A percentile compares a stretch with the other conserved stretches of the same genome.
These are phyloP conservation scores for Paratinospora sagittata DNA, from an alignment of 164 flowering plant genomes.

Conservation along the genomic window DNA sequence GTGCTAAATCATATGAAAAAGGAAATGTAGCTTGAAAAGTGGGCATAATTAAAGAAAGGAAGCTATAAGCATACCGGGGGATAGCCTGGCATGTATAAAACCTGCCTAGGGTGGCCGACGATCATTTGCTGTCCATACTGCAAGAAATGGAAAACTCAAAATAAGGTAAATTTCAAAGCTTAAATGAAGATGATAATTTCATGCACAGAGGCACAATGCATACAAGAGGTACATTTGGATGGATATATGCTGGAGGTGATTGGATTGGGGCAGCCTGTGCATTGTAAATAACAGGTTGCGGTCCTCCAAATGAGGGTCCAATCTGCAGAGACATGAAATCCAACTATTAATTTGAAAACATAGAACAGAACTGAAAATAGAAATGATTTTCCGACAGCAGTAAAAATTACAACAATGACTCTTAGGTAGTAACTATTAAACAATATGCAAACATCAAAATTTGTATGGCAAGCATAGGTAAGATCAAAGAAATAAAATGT, in stretches of 20 bases:
- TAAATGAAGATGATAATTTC: not conserved
- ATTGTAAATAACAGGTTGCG: constrained; percentile 65
- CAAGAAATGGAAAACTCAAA: constrained; percentile 12
- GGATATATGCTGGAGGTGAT: constrained; percentile 64
- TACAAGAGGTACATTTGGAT: constrained; percentile 79
- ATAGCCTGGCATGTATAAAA: constrained; percentile 54
- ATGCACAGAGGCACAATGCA: constrained; percentile 3
- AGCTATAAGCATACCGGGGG: constrained; percentile 27
- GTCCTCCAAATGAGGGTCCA: constrained; percentile 65
- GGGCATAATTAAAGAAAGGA: not conserved
- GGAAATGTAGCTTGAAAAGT: not conserved
- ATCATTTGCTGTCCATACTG: constrained; percentile 72
- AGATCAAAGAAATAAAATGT: too few relatives aligned
- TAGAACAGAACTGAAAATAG: not conserved
- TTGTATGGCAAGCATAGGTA: not conserved
- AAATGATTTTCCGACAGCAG: not conserved
- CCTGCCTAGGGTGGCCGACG: constrained; percentile 53
- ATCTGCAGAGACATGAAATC: constrained; percentile 36
- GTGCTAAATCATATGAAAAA: not conserved
- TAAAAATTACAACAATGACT: not conserved
- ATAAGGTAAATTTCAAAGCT: not conserved
- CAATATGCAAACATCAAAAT: not conserved
- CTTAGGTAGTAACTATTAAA: not conserved
- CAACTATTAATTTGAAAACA: not conserved
- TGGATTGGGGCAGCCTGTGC: constrained; percentile 52